A percentile compares a stretch with the other conserved stretches of the same genome.
Conservation (phyloP, 495 filamentous ascomycete species). For the Penicillium angulare region DNA sequence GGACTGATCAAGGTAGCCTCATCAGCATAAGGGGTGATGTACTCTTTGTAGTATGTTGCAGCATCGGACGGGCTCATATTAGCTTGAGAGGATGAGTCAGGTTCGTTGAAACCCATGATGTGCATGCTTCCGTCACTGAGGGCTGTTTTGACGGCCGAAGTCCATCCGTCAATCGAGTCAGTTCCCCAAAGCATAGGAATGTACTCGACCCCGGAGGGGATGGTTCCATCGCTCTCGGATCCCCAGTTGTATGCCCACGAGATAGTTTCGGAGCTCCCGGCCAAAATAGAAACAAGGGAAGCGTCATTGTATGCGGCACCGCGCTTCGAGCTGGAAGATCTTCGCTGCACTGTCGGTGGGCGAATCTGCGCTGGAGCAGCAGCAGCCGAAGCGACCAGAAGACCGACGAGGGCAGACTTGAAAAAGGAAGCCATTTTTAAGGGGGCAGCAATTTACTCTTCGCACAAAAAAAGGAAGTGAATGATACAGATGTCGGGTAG, state of each 20-base stretch:
- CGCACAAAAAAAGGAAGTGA: neutral
- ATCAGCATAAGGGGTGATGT: constrained; percentile 61
- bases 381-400: neutral
- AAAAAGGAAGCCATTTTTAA: neutral
- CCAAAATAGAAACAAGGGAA: constrained; percentile 33
- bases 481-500: neutral
- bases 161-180: constrained; percentile 43
- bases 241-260: constrained; percentile 74
- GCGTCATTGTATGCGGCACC: constrained; percentile 70
- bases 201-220: constrained; percentile 45
- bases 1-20: constrained; percentile 60
- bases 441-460: too few species aligned
- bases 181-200: constrained; percentile 65
- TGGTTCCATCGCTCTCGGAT: constrained; percentile 26
- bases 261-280: constrained; percentile 35
- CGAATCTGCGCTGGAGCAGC: neutral
- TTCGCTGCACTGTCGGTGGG: neutral
- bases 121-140: constrained; percentile 51
- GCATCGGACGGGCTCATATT: constrained; percentile 56
- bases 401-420: neutral
- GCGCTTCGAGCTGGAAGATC: constrained; percentile 28
- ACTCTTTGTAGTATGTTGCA: constrained; percentile 51
- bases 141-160: constrained; percentile 46
- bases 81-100: constrained; percentile 58
- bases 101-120: constrained; percentile 76